Evolutionary conservation across 1,139 yeast species (phyloP), one percentile per base, ranked within the genome.

Genomic region (Sugiyamaella japonica): DNA sequence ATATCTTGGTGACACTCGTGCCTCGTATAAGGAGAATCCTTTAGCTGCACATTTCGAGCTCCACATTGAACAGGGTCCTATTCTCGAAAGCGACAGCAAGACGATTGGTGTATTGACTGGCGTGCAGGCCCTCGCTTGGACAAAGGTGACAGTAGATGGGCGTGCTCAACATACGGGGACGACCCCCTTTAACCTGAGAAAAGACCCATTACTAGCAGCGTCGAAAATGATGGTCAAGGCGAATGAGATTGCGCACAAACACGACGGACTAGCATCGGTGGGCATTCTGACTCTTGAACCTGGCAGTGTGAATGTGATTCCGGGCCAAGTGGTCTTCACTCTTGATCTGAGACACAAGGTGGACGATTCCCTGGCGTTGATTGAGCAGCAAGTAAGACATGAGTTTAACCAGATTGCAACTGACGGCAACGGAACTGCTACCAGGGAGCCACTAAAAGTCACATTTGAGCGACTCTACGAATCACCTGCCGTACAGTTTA

Each of bases 41-140:
- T 70, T 85, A 20, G 80, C 82, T 16, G 84, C 85, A 2, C 89
- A 85, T 69, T 84, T 85, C 66, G 90, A 85, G 67, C 73, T 85
- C 55, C 90, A 85, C 64, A 85, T 85, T 56, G 90, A 85, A 64
- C 90, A 85, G 69, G 91, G 90, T 4, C 89, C 90, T 4, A 74
- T 83, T 44, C 74, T 85, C 53, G 89, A 85, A 66, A 75, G 76
- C 25, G 77, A 75, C 42, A 62, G 76, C 1, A 79, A 81, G 63
- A 76, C 76, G 56, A 81, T 85, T 56, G 91, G 90, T 28, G 75
- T 85, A 43, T 89, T 85, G 3, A 73, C 75, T 10, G 87, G 87
- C 16, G 88, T 80, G 17, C 90, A 85, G 67, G 87, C 86, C 2
- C 82, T 81, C 63, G 71, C 75, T 42, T 85, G 91, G 90, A 73